A percentile compares a stretch with the other conserved stretches of the same genome.
phyloP scores from a whole-genome alignment of 116 monocot species.

The Papilionanthe hybrid region DNA sequence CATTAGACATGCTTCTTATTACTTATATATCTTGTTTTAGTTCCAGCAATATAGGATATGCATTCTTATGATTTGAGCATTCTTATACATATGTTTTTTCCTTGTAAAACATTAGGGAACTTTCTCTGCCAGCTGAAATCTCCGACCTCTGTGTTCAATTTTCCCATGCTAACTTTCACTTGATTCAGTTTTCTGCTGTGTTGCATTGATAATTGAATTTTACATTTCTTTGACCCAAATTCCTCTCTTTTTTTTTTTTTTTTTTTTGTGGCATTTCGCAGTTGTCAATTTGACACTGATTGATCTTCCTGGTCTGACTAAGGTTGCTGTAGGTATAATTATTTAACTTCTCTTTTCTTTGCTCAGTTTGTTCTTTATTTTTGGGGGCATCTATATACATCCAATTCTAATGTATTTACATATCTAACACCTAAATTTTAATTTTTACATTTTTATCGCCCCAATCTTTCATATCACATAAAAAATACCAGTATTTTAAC shows the following conservation, averaged over 20 bases:
- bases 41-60: not conserved
- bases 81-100: not conserved
- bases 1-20: not conserved
- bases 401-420: too few species aligned
- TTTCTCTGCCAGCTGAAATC: not conserved
- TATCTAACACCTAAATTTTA: too few species aligned
- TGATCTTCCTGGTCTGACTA: conserved; percentile 37
- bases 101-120: not conserved
- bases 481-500: too few species aligned
- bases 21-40: not conserved
- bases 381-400: too few species aligned
- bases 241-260: not conserved
- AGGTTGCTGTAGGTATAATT: conserved; percentile 32
- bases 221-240: not conserved
- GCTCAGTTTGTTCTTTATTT: not conserved
- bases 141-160: not conserved
- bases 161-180: not conserved
- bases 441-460: too few species aligned
- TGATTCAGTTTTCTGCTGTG: not conserved
- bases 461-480: too few species aligned
- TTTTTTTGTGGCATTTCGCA: conserved; percentile 16
- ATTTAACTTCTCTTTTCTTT: not conserved
- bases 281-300: conserved; percentile 38
- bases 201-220: not conserved
- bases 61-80: not conserved